phyloP scores from a whole-genome alignment of 2,329 filamentous ascomycete species.

The Fusarium austroafricanum region DNA sequence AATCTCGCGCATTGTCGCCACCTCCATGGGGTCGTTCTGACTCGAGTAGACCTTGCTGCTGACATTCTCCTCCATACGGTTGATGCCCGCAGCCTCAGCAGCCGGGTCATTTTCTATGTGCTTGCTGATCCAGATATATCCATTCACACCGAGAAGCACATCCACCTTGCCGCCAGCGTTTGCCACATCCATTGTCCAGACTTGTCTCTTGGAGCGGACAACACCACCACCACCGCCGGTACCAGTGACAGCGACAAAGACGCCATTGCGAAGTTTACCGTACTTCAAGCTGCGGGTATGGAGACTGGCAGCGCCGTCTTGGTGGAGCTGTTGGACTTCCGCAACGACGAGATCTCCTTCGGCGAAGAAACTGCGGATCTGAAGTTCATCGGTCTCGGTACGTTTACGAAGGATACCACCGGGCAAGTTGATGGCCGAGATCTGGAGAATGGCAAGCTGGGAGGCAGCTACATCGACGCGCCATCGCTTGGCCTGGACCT shows the following conservation, averaged over 20 bases:
- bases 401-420: slow-evolving; percentile 91
- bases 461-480: slow-evolving; percentile 93
- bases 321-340: slow-evolving; percentile 90
- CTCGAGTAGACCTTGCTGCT: slow-evolving; percentile 91
- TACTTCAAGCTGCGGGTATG: slow-evolving; percentile 94
- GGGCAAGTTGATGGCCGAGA: slow-evolving; percentile 92
- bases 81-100: slow-evolving; percentile 70
- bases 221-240: slow-evolving; percentile 89
- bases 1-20: slow-evolving; percentile 87
- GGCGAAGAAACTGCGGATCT: slow-evolving; percentile 96
- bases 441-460: slow-evolving; percentile 84
- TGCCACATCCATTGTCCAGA: slow-evolving; percentile 79
- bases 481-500: slow-evolving; percentile 95
- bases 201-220: slow-evolving; percentile 84
- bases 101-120: slow-evolving; percentile 73
- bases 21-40: slow-evolving; percentile 87
- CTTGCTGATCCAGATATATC: slow-evolving; percentile 95
- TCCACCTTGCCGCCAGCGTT: slow-evolving; percentile 76
- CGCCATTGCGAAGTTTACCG: slow-evolving; percentile 92
- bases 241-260: slow-evolving; percentile 85
- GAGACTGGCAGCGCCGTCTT: slow-evolving; percentile 85
- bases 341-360: slow-evolving; percentile 95
- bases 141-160: slow-evolving; percentile 92
- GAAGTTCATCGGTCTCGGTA: slow-evolving; percentile 95
- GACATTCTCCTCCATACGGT: slow-evolving; percentile 87